Percentiles rank a stretch among this genome's conserved stretches.
phyloP scores from a whole-genome alignment of 306 rosid species.

The Gynostemma pentaphyllum region DNA sequence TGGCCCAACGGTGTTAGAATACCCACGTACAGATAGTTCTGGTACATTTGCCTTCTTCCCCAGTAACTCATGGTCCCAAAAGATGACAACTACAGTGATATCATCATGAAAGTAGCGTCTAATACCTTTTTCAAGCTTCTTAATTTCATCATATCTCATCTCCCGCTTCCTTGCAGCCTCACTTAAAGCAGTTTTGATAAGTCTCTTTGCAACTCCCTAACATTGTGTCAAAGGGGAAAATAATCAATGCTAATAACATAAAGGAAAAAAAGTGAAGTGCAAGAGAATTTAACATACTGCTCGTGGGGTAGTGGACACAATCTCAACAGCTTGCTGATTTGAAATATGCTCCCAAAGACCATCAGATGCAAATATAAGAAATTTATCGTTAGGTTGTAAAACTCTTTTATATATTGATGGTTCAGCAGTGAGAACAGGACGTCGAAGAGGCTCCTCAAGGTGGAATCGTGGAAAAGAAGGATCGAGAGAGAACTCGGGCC shows the following conservation, averaged over 20 bases:
- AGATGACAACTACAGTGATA: constrained; percentile 65
- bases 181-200: constrained; percentile 46
- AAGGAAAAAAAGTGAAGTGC: not conserved
- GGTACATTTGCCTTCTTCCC: constrained; percentile 35
- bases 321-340: constrained; percentile 67
- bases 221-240: constrained; percentile 1
- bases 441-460: constrained; percentile 54
- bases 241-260: not conserved
- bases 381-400: constrained; percentile 52
- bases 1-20: constrained; percentile 49
- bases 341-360: constrained; percentile 89
- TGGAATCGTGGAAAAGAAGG: constrained; percentile 69
- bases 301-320: constrained; percentile 55
- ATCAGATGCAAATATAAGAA: constrained; percentile 79
- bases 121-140: constrained; percentile 50
- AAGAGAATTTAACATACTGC: constrained; percentile 25
- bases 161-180: constrained; percentile 65
- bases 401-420: constrained; percentile 56
- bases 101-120: constrained; percentile 75
- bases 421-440: constrained; percentile 74
- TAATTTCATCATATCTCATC: constrained; percentile 61
- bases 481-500: constrained; percentile 69
- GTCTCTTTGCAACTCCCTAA: constrained; percentile 72
- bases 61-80: constrained; percentile 54
- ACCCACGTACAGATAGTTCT: constrained; percentile 63